A percentile compares a stretch with the other conserved stretches of the same genome.
Evolutionary conservation across 257 asterid species (phyloP).

Genomic region (Ilex aquifolium): DNA sequence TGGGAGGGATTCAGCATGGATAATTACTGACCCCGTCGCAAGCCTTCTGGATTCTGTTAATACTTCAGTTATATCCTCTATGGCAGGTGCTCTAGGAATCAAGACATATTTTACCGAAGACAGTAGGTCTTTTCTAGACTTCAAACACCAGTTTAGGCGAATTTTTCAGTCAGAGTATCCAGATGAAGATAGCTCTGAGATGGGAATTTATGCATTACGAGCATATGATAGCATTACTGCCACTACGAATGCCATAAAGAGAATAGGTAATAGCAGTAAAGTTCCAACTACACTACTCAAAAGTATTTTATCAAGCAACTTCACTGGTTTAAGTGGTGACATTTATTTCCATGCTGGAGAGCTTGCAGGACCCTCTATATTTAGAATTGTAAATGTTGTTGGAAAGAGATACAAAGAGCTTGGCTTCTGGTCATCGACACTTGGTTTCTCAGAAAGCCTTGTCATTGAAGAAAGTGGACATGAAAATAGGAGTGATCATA

Average conservation of each 20-base stretch:
- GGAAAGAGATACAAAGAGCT: conserved; percentile 30
- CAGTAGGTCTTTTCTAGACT: conserved; percentile 12
- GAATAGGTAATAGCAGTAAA: conserved; percentile 2
- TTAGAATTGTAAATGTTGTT: conserved; percentile 30
- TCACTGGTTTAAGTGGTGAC: conserved; percentile 34
- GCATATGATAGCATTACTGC: conserved; percentile 37
- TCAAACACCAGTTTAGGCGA: conserved; percentile 20
- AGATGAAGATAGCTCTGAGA: conserved; percentile 22
- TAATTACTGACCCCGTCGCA: conserved; percentile 29
- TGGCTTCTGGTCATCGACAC: conserved; percentile 29
- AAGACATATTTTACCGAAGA: conserved; percentile 19
- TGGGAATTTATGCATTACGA: conserved; percentile 33
- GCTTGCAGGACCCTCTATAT: conserved; percentile 9
- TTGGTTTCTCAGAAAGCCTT: conserved; percentile 16
- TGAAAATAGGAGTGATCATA: neutral
- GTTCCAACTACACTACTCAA: conserved; percentile 15
- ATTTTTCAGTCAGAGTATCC: conserved; percentile 20
- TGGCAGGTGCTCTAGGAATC: conserved; percentile 40
- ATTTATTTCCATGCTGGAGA: conserved; percentile 16
- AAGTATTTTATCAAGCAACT: conserved; percentile 21
- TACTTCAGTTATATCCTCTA: conserved; percentile 14
- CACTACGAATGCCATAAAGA: conserved; percentile 12
- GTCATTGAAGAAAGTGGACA: conserved; percentile 5
- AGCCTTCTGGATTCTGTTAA: conserved; percentile 32
- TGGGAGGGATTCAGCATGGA: conserved; percentile 43